Base-by-base conservation (phyloP, 2,329 filamentous ascomycete species). In the Fusarium tupiense region DNA sequence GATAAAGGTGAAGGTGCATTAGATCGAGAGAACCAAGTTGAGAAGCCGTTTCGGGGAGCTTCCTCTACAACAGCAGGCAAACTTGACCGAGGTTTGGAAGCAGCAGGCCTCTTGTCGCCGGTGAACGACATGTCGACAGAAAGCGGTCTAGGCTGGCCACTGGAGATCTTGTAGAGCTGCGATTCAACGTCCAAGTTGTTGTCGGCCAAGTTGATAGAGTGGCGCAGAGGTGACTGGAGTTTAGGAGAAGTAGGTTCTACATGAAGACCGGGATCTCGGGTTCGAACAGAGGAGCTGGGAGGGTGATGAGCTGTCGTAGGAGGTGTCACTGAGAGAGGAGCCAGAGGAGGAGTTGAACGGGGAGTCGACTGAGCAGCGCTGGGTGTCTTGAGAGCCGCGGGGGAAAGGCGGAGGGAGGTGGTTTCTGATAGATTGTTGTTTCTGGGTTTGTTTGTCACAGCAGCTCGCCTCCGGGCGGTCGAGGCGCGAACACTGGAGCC, bases 71-170 rank as follows among this genome's bases (percentile, higher is more conserved):
- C 65, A 40, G 72, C 61, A 53, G 66, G 61, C 46, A 75, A 59
- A 31, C 59, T 54, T 33, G 70, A 17, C 56, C 50, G 73, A 44
- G 66, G 57, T 37, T 52, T 67, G 26, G 54, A 35, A 24, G 49
- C 57, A 46, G 60, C 61, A 47, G 63, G 62, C 69, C 67, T 76
- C 58, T 73, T 80, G 73, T 82, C 78, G 62, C 79, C 75, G 57
- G 81, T 82, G 40, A 79, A 79, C 57, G 75, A 76, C 81, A 79
- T 80, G 35, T 77, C 71, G 76, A 83, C 20, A 81, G 82, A 58
- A 80, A 83, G 52, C 22, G 72, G 68, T 37, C 71, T 66, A 24
- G 47, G 54, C 22, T 68, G 62, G 33, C 68, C 62, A 8, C 69
- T 57, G 31, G 70, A 59, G 67, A 67, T 53, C 47, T 40, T 62